Evolutionary conservation across 108 stramenopile genomes (phyloP), one percentile per base, ranked within the genome.

Genomic region (Skeletonema potamos): DNA sequence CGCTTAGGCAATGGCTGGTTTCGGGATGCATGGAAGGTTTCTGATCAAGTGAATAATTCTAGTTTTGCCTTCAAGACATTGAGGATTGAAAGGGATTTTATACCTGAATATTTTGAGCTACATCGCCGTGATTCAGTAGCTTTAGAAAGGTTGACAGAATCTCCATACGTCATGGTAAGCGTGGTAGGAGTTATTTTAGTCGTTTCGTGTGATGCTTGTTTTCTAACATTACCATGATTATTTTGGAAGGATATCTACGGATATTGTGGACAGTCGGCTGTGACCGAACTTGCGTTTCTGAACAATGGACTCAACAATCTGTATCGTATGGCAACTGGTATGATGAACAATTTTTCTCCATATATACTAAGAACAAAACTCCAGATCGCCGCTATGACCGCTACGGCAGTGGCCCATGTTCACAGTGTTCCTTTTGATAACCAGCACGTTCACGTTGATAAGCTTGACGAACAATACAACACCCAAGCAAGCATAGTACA

Each of bases 81-180:
- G 28, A 18, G 20, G 44, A 18, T 82, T 26, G 86, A 84, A 64
- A 80, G 89, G 17, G 86, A 87, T 59, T 87, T 87, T 36, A 46
- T 79, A 28, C 70, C 66, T 27, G 86, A 89, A 64, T 85, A 83
- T 41, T 87, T 71, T 72, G 86, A 89, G 30, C 58, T 85, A 46
- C 85, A 90, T 76, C 85, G 86, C 22, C 67, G 80, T 57, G 89
- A 90, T 80, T 86, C 89, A 6, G 79, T 90, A 8, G 89, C 89
- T 10, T 84, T 87, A 84, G 89, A 90, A 58, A 75, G 86, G 7
- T 61, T 90, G 54, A 81, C 83, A 17, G 67, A 43, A 54, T 82
- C 79, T 28, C 78, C 85, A n/a, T 85, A 67, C 61, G 84, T 90
- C 5, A 78, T 90, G 22, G 39, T 41, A 4, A 41, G 39, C n/a